Evolutionary conservation across 73 alveolate species (phyloP), one percentile per base, ranked within the genome.

Genomic region (Symbiodinium pilosum): DNA sequence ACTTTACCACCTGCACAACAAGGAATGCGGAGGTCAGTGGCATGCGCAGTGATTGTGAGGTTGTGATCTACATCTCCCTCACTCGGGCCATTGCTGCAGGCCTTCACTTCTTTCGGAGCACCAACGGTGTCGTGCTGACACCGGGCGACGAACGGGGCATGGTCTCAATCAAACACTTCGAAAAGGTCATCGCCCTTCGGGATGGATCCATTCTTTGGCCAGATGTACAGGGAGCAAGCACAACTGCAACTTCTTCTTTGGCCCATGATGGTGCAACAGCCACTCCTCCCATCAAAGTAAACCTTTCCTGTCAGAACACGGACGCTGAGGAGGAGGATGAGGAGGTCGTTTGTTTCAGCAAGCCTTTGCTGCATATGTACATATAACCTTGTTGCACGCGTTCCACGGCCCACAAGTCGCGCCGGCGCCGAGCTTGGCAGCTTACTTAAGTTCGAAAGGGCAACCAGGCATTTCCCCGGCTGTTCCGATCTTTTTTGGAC

Each of bases 171-270:
- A 64, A 64, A n/a, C 43, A 73, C 14, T n/a, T 73, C 43, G 85
- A 73, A 28, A 73, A 73, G 32, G 85, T 34, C 28, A 43, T 73
- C 44, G 41, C 44, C 30, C 44, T 73, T 26, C 44, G 26, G 85
- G 85, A 73, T 73, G 85, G 85, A 16, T 28, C 41, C 85, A 34
- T 73, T 1, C 85, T 73, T 32, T 73, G 85, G 85, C 85, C 85
- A 12, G 85, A 73, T 24, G 41, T 39, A 4, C 2, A n/a, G n/a
- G n/a, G n/a, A n/a, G n/a, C 84, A 26, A 69, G 84, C 84, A 21
- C 24, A 26, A 24, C 44, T 73, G 41, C 30, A 24, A 12, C 43
- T 36, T 28, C n/a, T 73, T 30, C 44, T 36, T n/a, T 16, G 77
- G 77, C 44, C 43, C 30, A 14, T 73, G 85, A 26, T 34, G 85